Conservation (phyloP, 2,329 filamentous ascomycete genomes). For the Cladophialophora carrionii region DNA sequence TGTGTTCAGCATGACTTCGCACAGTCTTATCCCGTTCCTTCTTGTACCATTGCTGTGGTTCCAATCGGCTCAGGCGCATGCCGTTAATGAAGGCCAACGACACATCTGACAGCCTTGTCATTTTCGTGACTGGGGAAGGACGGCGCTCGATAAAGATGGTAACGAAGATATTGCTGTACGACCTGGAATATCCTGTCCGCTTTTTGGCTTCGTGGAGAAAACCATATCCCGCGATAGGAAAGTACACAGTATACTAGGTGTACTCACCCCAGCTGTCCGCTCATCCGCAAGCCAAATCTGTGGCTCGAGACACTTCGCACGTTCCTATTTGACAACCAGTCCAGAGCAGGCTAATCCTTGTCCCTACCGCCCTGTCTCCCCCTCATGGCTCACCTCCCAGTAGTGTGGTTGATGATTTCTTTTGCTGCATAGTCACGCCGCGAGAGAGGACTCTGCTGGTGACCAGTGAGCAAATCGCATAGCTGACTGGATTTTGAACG, state of each 20-base stretch:
- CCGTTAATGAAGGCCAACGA: slow-evolving; percentile 4
- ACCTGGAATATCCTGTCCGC: slow-evolving; percentile 4
- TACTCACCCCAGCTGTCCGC: not conserved
- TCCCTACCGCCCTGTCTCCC: not conserved
- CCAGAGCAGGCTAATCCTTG: not conserved
- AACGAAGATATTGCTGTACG: slow-evolving; percentile 7
- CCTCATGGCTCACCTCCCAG: not conserved
- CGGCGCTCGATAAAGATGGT: slow-evolving; percentile 3
- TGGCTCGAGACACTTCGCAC: not conserved
- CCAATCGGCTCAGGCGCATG: slow-evolving; percentile 13
- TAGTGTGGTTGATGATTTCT: slow-evolving; percentile 5
- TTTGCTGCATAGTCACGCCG: slow-evolving; percentile 29
- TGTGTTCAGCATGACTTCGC: slow-evolving; percentile 11
- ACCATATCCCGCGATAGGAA: not conserved
- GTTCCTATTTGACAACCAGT: not conserved
- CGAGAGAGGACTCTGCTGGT: slow-evolving; percentile 19
- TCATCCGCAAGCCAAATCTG: not conserved
- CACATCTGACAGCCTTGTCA: slow-evolving; percentile 13
- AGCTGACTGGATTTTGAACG: slow-evolving; percentile 24
- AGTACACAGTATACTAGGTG: slow-evolving; percentile 1
- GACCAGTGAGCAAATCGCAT: slow-evolving; percentile 19
- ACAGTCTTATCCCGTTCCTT: slow-evolving; percentile 15
- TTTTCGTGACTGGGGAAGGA: slow-evolving; percentile 11
- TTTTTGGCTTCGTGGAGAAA: not conserved
- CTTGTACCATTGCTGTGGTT: slow-evolving; percentile 18